Percentiles rank a stretch among this genome's conserved stretches.
Conservation (phyloP, 768 basidiomycete species). For the Filobasidium floriforme region DNA sequence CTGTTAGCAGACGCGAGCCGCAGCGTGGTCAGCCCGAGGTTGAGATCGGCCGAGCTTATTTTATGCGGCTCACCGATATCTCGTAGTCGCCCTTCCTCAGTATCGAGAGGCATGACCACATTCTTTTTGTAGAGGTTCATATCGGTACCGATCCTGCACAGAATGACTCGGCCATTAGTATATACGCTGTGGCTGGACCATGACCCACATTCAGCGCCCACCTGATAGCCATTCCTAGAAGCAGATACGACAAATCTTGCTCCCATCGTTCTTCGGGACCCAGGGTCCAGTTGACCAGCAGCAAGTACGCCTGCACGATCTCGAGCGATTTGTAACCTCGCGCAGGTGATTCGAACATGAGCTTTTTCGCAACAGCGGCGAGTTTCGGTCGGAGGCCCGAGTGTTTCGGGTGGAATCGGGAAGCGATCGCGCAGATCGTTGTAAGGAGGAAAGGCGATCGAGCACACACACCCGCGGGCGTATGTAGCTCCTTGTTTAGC, state of each 20-base stretch:
- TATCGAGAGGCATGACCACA: constrained; percentile 57
- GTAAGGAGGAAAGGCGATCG: constrained; percentile 92
- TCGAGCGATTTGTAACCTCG: constrained; percentile 60
- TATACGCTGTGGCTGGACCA: constrained; percentile 1
- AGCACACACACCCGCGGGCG: constrained; percentile 84
- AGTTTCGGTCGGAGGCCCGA: constrained; percentile 74
- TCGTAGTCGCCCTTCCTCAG: constrained; percentile 68
- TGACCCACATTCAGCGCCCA: constrained; percentile 36
- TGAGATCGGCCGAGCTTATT: not conserved
- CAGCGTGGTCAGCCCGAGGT: not conserved
- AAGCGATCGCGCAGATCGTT: constrained; percentile 85
- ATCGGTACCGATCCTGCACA: constrained; percentile 82
- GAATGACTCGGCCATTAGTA: constrained; percentile 55
- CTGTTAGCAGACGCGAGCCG: constrained; percentile 41
- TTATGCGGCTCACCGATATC: constrained; percentile 49
- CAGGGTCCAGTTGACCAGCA: constrained; percentile 81
- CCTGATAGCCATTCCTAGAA: constrained; percentile 81
- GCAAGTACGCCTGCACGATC: constrained; percentile 88
- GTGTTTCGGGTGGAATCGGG: constrained; percentile 74
- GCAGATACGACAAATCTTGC: constrained; percentile 86
- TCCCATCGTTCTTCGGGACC: constrained; percentile 95
- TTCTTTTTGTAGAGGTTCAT: constrained; percentile 90
- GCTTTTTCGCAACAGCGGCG: constrained; percentile 61
- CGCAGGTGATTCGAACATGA: constrained; percentile 59
- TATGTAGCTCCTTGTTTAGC: constrained; percentile 81